Percentiles rank a stretch among this genome's conserved stretches.
Conservation (phyloP, 208 protist genomes). For the Acanthamoeba sp. region DNA sequence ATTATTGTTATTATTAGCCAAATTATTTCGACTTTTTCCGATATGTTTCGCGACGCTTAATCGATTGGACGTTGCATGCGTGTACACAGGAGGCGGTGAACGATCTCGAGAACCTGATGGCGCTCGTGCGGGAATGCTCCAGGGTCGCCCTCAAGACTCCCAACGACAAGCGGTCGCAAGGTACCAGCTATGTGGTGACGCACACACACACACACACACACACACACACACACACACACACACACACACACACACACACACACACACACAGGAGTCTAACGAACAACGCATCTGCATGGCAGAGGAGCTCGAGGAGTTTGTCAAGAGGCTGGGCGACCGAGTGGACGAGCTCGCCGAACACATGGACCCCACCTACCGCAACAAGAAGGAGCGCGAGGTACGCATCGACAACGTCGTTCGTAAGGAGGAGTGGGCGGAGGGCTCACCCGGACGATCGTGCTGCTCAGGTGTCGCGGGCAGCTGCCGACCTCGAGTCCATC, state of each 20-base stretch:
- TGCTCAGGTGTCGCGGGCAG: not conserved
- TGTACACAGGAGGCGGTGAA: conserved; percentile 40
- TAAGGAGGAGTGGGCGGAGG: not conserved
- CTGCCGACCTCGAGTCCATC: not conserved
- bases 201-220: not conserved
- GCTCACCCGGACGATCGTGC: no score
- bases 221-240: not conserved
- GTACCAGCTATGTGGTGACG: not conserved
- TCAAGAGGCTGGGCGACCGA: not conserved
- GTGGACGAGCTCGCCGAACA: conserved; percentile 6
- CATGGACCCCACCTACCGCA: conserved; percentile 29
- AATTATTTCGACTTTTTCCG: not conserved
- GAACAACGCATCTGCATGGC: not conserved
- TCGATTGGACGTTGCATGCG: not conserved
- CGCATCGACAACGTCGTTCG: no score
- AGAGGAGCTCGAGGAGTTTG: conserved; percentile 37
- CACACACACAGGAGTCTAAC: no score
- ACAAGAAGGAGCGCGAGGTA: conserved; percentile 37
- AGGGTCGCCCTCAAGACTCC: not conserved
- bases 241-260: no score
- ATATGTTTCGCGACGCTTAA: no score
- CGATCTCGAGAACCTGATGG: conserved; percentile 34
- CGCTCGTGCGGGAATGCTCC: not conserved
- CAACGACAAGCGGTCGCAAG: not conserved
- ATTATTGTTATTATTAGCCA: not conserved